phyloP scores from a whole-genome alignment of 2,329 filamentous ascomycete genomes.

The Myriosclerotinia scirpicola region DNA sequence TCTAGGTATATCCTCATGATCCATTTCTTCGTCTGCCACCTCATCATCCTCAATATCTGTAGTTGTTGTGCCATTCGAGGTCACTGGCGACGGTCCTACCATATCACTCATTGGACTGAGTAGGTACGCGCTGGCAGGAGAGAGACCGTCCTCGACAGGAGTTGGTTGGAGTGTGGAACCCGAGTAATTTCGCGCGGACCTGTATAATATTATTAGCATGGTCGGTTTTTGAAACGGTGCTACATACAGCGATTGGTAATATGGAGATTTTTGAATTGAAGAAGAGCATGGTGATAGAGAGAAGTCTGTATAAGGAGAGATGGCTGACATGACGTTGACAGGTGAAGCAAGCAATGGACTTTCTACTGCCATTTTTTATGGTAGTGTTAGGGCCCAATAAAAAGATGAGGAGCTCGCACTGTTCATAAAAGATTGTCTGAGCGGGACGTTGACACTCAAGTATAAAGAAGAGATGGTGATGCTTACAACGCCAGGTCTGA shows the following conservation, averaged over 20 bases:
- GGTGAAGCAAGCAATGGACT: conserved; percentile 63
- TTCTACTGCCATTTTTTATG: conserved; percentile 55
- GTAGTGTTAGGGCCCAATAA: conserved; percentile 6
- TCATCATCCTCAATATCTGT: conserved; percentile 87
- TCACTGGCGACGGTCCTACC: conserved; percentile 80
- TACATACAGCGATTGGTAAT: conserved; percentile 54
- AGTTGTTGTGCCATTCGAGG: conserved; percentile 78
- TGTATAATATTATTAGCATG: conserved; percentile 37
- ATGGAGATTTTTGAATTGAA: conserved; percentile 45
- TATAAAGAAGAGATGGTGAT: conserved; percentile 20
- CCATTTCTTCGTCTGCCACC: conserved; percentile 56
- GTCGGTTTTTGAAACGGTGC: conserved; percentile 13
- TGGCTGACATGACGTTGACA: conserved; percentile 55
- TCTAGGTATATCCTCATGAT: conserved; percentile 38
- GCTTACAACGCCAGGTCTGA: conserved; percentile 23
- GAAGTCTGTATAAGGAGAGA: conserved; percentile 56
- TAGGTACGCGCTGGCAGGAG: conserved; percentile 45
- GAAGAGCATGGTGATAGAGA: conserved; percentile 55
- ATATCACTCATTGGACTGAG: conserved; percentile 66
- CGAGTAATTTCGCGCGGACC: conserved; percentile 47
- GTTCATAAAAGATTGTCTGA: background rate
- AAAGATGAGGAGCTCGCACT: conserved; percentile 15
- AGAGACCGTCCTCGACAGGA: conserved; percentile 43
- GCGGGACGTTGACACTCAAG: conserved; percentile 11
- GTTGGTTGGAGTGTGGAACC: conserved; percentile 54